Conservation (phyloP, 192 early-diverging fungal species). For the Coemansia sp. region DNA sequence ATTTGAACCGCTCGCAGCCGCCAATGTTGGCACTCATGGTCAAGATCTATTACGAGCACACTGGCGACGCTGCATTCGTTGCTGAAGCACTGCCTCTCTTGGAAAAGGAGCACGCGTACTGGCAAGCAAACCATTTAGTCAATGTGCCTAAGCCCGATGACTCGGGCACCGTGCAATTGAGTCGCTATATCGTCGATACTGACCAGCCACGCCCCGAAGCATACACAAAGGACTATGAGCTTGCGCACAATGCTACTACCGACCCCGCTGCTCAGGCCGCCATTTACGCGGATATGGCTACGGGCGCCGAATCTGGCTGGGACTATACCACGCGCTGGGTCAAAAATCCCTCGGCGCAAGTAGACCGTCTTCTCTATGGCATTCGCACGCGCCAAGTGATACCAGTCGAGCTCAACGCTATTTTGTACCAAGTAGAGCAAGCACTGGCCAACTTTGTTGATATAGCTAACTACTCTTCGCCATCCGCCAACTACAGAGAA, state of each 20-base stretch:
- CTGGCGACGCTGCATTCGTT: conserved; percentile 53
- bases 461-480: not conserved
- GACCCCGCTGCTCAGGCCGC: conserved; percentile 12
- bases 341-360: conserved; percentile 10
- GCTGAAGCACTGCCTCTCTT: conserved; percentile 56
- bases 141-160: conserved; percentile 13
- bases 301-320: conserved; percentile 73
- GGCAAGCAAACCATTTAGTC: conserved; percentile 58
- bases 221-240: conserved; percentile 60
- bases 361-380: conserved; percentile 45
- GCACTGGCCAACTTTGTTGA: conserved; percentile 15
- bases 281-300: conserved; percentile 65
- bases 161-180: conserved; percentile 25
- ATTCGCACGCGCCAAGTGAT: conserved; percentile 60
- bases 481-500: conserved; percentile 5
- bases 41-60: conserved; percentile 56
- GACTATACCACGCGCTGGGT: conserved; percentile 71
- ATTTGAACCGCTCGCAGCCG: conserved; percentile 74
- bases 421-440: conserved; percentile 57
- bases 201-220: conserved; percentile 64
- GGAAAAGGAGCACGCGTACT: conserved; percentile 63
- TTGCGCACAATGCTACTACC: conserved; percentile 48
- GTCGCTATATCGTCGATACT: conserved; percentile 58
- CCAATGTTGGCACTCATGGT: conserved; percentile 72
- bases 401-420: conserved; percentile 70